A percentile compares a stretch with the other conserved stretches of the same genome.
Conservation (phyloP, 1,139 yeast species). For the Pneumocystis murina region DNA sequence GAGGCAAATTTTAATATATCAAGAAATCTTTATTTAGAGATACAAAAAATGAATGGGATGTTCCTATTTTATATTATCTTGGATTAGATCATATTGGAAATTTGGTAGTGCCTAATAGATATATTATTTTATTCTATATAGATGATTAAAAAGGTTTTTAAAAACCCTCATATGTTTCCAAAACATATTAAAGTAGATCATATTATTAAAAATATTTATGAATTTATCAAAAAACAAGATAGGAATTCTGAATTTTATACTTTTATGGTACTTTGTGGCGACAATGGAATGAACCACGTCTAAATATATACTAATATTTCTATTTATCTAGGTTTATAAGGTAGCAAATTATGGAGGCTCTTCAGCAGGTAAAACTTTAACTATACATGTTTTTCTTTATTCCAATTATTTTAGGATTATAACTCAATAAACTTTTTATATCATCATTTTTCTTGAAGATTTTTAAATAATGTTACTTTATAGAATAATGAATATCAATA, state of each 20-base stretch:
- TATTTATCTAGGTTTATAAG: neutral
- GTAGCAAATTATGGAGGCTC: conserved; percentile 92
- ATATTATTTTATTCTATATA: conserved; percentile 2
- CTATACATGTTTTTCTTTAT: conserved; percentile 21
- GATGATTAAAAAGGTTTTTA: neutral
- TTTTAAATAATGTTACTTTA: conserved; percentile 12
- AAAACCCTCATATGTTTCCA: conserved; percentile 56
- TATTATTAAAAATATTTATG: conserved; percentile 41
- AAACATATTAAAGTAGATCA: conserved; percentile 80
- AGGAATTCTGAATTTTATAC: conserved; percentile 29
- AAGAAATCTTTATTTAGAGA: conserved; percentile 53
- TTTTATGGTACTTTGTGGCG: conserved; percentile 68
- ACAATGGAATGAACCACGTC: conserved; percentile 80
- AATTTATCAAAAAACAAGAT: conserved; percentile 30
- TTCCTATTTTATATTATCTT: conserved; percentile 70
- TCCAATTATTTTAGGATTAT: neutral
- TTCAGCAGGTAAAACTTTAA: conserved; percentile 76
- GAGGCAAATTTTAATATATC: conserved; percentile 88
- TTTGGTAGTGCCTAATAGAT: conserved; percentile 63
- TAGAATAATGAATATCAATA: conserved; percentile 23
- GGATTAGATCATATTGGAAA: conserved; percentile 97
- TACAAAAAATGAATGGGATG: conserved; percentile 54
- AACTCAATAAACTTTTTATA: conserved; percentile 30
- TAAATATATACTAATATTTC: neutral
- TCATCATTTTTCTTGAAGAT: conserved; percentile 39